Evolutionary conservation across 1,139 yeast species (phyloP).

Genomic region (Candida mesenterica): DNA sequence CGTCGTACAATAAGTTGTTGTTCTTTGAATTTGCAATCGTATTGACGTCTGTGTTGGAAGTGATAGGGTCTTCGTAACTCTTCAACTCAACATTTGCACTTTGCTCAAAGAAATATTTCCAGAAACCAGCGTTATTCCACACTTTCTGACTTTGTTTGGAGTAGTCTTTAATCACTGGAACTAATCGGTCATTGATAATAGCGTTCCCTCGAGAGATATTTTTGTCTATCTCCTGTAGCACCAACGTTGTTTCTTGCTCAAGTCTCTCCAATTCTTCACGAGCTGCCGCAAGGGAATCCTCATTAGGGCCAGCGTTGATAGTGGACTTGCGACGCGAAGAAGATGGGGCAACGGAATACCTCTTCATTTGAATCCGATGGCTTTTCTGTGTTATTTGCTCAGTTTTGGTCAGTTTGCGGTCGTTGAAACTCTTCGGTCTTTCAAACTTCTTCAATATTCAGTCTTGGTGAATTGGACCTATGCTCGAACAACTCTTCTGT

Average conservation of each 20-base stretch:
- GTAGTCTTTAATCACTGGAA: constrained; percentile 62
- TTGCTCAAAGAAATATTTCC: constrained; percentile 75
- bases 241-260: constrained; percentile 79
- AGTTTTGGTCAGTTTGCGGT: too few species aligned
- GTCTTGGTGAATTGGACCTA: too few species aligned
- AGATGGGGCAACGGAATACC: constrained; percentile 42
- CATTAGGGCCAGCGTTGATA: constrained; percentile 13
- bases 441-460: too few species aligned
- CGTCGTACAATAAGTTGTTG: constrained; percentile 6
- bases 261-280: constrained; percentile 63
- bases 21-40: constrained; percentile 17
- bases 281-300: constrained; percentile 45
- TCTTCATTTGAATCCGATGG: constrained; percentile 24
- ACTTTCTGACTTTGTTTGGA: constrained; percentile 54
- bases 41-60: constrained; percentile 17
- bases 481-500: too few species aligned
- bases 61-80: constrained; percentile 53
- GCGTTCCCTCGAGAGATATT: constrained; percentile 65
- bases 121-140: constrained; percentile 63
- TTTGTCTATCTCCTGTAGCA: constrained; percentile 76
- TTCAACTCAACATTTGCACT: constrained; percentile 68
- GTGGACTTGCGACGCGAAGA: constrained; percentile 39
- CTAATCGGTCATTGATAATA: constrained; percentile 56
- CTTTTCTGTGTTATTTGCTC: not conserved
- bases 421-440: too few species aligned